These are phyloP conservation scores for Didymella pomorum DNA, from an alignment of 2,329 filamentous ascomycete genomes.

Conservation along the genomic window DNA sequence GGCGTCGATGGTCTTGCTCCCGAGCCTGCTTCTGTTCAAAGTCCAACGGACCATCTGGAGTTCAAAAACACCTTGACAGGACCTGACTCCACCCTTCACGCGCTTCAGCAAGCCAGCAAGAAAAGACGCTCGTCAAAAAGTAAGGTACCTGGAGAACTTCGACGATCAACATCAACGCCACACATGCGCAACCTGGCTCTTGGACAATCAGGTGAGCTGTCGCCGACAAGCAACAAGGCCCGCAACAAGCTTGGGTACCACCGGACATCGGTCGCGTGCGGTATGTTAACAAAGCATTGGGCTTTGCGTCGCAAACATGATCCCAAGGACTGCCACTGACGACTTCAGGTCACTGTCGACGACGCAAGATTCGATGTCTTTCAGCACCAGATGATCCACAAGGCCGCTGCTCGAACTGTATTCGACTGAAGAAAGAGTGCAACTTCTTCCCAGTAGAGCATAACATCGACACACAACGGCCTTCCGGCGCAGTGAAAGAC, in stretches of 20 bases:
- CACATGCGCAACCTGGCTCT: constrained; percentile 55
- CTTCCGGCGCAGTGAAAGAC: constrained; percentile 56
- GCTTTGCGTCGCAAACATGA: not conserved
- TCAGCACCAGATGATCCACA: constrained; percentile 75
- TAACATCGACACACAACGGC: constrained; percentile 61
- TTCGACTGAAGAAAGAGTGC: constrained; percentile 92
- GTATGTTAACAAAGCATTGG: constrained; percentile 66
- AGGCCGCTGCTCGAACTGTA: constrained; percentile 88
- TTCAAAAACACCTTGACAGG: constrained; percentile 31
- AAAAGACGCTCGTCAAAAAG: constrained; percentile 51
- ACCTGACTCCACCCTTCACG: constrained; percentile 28
- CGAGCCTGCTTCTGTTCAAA: constrained; percentile 34
- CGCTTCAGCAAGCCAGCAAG: constrained; percentile 42
- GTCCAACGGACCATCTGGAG: constrained; percentile 33
- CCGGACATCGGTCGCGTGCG: constrained; percentile 91
- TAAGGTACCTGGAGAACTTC: constrained; percentile 51
- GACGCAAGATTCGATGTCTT: constrained; percentile 92
- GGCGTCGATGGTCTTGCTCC: constrained; percentile 37
- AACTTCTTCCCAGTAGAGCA: constrained; percentile 91
- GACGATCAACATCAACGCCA: constrained; percentile 57
- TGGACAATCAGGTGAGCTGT: constrained; percentile 52
- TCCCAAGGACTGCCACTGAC: constrained; percentile 30
- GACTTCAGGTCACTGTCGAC: constrained; percentile 80
- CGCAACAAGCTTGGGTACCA: constrained; percentile 96
- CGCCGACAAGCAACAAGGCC: constrained; percentile 68